phyloP scores from a whole-genome alignment of 768 basidiomycete species.

The Podaxis rugospora region DNA sequence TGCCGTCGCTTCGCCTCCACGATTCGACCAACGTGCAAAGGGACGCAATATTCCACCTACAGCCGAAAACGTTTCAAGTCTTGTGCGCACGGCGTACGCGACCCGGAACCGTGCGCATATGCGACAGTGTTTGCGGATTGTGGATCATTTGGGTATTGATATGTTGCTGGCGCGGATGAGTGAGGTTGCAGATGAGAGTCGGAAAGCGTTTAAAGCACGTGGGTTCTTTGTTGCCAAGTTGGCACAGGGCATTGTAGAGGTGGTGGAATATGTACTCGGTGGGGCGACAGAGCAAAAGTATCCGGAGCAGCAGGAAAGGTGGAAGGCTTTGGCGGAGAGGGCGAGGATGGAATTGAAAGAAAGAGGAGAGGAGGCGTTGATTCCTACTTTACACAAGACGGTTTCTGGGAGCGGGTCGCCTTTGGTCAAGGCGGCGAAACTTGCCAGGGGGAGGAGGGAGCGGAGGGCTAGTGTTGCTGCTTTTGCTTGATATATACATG shows the following conservation, averaged over 20 bases:
- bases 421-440: background rate
- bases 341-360: slow-evolving; percentile 8
- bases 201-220: slow-evolving; percentile 28
- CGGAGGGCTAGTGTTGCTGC: background rate
- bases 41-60: slow-evolving; percentile 44
- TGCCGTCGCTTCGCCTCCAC: slow-evolving; percentile 30
- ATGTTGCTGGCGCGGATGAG: slow-evolving; percentile 25
- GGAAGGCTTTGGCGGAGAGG: slow-evolving; percentile 21
- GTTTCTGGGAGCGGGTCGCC: background rate
- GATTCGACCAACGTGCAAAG: slow-evolving; percentile 34
- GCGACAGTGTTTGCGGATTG: slow-evolving; percentile 59
- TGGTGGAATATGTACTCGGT: slow-evolving; percentile 30
- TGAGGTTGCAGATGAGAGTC: slow-evolving; percentile 22
- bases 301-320: slow-evolving; percentile 22
- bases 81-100: slow-evolving; percentile 56
- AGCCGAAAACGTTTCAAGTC: slow-evolving; percentile 48
- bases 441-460: background rate
- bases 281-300: slow-evolving; percentile 18
- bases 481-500: background rate
- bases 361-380: slow-evolving; percentile 6
- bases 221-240: slow-evolving; percentile 46
- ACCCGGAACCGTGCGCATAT: slow-evolving; percentile 45
- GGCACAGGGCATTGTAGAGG: slow-evolving; percentile 37
- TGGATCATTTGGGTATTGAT: slow-evolving; percentile 41
- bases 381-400: background rate